These are phyloP conservation scores for Xylariaceae sp. DNA, from an alignment of 2,329 filamentous ascomycete species.

Conservation along the genomic window DNA sequence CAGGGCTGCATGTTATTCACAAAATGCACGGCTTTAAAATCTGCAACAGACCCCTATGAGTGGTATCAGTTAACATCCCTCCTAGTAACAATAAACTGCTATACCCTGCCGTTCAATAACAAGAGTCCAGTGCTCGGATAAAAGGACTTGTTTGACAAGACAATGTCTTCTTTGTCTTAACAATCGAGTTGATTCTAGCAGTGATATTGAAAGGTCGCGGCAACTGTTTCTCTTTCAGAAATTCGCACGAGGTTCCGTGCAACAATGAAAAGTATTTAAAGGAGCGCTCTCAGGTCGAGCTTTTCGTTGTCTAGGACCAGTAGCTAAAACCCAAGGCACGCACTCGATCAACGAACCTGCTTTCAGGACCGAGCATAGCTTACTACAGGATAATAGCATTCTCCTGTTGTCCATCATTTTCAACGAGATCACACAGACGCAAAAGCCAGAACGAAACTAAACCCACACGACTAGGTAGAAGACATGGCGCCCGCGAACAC, in stretches of 20 bases:
- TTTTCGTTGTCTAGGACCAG: too few relatives aligned
- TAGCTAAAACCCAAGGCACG: too few relatives aligned
- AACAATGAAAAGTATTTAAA: too few relatives aligned
- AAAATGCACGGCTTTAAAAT: not conserved
- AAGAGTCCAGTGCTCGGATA: not conserved
- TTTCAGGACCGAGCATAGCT: too few relatives aligned
- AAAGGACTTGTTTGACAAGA: not conserved
- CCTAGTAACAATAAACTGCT: not conserved
- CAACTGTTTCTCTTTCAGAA: not conserved
- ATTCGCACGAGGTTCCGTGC: not conserved
- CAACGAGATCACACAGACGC: not conserved
- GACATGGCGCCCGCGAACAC: not conserved
- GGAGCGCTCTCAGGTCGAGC: too few relatives aligned
- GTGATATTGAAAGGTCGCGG: not conserved
- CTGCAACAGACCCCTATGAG: not conserved
- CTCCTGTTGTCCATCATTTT: not conserved
- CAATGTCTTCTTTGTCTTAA: not conserved
- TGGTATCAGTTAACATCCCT: not conserved
- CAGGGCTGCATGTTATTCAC: slow-evolving; percentile 3
- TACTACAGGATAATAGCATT: too few relatives aligned
- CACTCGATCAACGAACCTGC: too few relatives aligned
- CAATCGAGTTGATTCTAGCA: not conserved
- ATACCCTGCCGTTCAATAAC: not conserved
- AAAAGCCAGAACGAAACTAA: too few relatives aligned
- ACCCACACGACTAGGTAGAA: not conserved